Percentiles rank a stretch among this genome's conserved stretches.
phyloP scores from a whole-genome alignment of 2,329 filamentous ascomycete species.

The Karstenula rhodostoma region DNA sequence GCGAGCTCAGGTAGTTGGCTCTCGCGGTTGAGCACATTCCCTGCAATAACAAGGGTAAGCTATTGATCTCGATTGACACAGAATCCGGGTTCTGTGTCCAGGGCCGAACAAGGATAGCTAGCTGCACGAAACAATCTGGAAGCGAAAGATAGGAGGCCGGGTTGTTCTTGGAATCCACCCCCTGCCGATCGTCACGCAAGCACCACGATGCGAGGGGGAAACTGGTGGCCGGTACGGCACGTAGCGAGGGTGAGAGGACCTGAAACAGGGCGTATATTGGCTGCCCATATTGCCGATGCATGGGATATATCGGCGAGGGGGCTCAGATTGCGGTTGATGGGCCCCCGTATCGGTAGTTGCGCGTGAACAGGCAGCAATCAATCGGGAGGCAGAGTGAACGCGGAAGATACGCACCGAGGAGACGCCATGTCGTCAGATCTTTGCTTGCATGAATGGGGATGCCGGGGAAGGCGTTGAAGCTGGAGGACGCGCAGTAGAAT shows the following conservation, averaged over 20 bases:
- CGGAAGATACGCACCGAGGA: conserved; percentile 41
- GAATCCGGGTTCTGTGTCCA: neutral
- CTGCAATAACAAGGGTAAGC: conserved; percentile 18
- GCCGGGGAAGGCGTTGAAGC: conserved; percentile 62
- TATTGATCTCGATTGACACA: neutral
- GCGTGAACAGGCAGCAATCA: conserved; percentile 4
- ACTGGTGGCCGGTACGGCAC: conserved; percentile 9
- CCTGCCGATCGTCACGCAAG: conserved; percentile 20
- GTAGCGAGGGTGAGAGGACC: neutral
- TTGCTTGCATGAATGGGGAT: conserved; percentile 63
- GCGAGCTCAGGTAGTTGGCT: conserved; percentile 51
- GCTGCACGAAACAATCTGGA: conserved; percentile 17
- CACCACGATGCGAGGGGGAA: conserved; percentile 9
- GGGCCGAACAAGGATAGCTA: conserved; percentile 6
- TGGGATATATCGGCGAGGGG: neutral
- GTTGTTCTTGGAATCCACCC: conserved; percentile 10
- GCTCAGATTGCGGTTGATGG: conserved; percentile 11
- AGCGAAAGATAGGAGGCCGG: conserved; percentile 17
- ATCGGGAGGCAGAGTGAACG: neutral
- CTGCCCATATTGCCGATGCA: conserved; percentile 13
- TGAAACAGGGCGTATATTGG: conserved; percentile 9
- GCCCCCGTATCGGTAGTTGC: conserved; percentile 13
- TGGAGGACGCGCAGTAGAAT: conserved; percentile 62
- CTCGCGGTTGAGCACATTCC: conserved; percentile 46
- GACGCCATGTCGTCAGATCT: conserved; percentile 61